phyloP scores from a whole-genome alignment of 345 rosid species.

The Chamaenerion angustifolium region DNA sequence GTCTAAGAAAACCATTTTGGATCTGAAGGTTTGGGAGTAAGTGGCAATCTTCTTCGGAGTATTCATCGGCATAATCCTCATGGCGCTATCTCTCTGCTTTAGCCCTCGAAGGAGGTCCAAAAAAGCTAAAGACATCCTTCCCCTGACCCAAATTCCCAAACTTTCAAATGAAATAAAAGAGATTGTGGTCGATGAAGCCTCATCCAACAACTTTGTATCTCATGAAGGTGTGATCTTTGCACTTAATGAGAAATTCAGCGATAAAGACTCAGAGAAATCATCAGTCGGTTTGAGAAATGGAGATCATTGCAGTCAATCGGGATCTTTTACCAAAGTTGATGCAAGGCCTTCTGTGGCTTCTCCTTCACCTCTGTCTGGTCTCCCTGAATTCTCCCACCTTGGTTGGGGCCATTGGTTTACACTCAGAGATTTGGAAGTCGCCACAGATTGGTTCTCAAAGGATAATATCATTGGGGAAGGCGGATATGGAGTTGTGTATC shows the following conservation, averaged over 20 bases:
- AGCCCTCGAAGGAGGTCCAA: conserved; percentile 57
- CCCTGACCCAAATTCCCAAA: conserved; percentile 29
- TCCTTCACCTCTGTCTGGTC: conserved; percentile 66
- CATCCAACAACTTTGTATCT: conserved; percentile 27
- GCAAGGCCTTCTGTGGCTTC: conserved; percentile 46
- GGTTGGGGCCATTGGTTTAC: conserved; percentile 99
- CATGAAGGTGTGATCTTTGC: conserved; percentile 22
- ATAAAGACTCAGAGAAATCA: conserved; percentile 54
- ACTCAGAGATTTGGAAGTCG: conserved; percentile 70
- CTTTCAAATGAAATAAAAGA: conserved; percentile 77
- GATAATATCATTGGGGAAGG: conserved; percentile 92
- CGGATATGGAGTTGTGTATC: conserved; percentile 91
- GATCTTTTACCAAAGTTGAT: conserved; percentile 39
- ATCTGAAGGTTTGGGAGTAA: conserved; percentile 62
- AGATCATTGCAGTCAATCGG: conserved; percentile 39
- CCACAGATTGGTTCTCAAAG: conserved; percentile 65
- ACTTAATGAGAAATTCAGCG: conserved; percentile 39
- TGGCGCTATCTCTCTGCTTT: conserved; percentile 53
- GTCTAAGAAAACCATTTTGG: conserved; percentile 35
- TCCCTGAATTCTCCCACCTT: conserved; percentile 73
- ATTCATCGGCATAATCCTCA: conserved; percentile 35
- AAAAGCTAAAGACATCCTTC: conserved; percentile 32
- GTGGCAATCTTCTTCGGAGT: conserved; percentile 48
- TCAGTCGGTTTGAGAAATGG: conserved; percentile 37
- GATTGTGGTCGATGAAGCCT: conserved; percentile 64